Evolutionary conservation across 2,329 filamentous ascomycete species (phyloP).

Genomic region (Fusarium haematococcum): DNA sequence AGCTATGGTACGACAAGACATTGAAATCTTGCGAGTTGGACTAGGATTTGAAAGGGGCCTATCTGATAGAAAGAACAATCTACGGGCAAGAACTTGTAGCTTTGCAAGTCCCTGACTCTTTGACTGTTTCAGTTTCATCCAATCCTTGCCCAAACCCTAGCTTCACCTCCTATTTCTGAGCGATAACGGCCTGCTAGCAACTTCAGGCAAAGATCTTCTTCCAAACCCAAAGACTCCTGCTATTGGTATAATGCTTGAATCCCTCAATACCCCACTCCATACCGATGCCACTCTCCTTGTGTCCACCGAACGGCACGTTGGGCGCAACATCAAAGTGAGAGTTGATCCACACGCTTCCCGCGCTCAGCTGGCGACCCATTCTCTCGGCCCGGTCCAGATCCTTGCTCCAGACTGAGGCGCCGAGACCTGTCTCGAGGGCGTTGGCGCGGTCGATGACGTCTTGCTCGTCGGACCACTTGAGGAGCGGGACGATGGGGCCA

Average conservation of each 20-base stretch:
- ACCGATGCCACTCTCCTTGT: conserved; percentile 64
- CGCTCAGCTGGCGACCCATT: conserved; percentile 66
- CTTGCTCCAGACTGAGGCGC: conserved; percentile 68
- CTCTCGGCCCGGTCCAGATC: conserved; percentile 62
- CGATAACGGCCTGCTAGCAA: not conserved
- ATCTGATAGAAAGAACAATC: not conserved
- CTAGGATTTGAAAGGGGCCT: not conserved
- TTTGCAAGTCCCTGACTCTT: not conserved
- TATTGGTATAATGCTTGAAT: conserved; percentile 21
- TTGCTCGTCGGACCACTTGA: conserved; percentile 71
- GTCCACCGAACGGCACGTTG: conserved; percentile 59
- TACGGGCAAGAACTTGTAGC: not conserved
- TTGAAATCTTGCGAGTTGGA: not conserved
- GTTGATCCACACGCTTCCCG: conserved; percentile 73
- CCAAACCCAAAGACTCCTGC: conserved; percentile 3
- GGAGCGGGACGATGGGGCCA: conserved; percentile 71
- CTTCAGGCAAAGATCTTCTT: not conserved
- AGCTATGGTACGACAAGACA: not conserved
- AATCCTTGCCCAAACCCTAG: not conserved
- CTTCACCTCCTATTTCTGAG: not conserved
- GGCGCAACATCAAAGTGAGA: conserved; percentile 54
- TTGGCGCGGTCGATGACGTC: conserved; percentile 70
- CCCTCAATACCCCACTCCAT: conserved; percentile 55
- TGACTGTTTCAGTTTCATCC: not conserved
- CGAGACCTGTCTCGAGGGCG: conserved; percentile 63